Evolutionary conservation across 2,329 filamentous ascomycete species (phyloP), one percentile per base, ranked within the genome.

Genomic region (Colletotrichum gigasporum): DNA sequence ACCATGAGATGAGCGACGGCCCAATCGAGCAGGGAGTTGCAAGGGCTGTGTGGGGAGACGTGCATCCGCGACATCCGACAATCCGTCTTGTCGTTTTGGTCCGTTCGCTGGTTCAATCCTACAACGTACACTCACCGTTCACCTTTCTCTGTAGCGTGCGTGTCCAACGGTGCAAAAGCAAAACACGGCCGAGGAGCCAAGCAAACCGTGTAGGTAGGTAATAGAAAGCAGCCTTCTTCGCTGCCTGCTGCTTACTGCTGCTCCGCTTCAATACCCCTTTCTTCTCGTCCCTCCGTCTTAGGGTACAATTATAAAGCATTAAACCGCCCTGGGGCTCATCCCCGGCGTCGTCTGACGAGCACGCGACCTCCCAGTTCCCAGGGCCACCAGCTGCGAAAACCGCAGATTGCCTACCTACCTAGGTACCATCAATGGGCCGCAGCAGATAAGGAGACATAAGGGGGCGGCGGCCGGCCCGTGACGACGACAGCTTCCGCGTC

Each of bases 1-100:
- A 62, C 42, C 6, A 44, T 30, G 20, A 22, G 34, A 35, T 37
- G 48, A 47, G n/a, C 34, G 24, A 14, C 41, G 14, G 56, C 30
- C 47, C 55, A 54, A 53, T 42, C 5, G 56, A 18, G 35, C 47
- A 53, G 16, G 61, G 55, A n/a, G 37, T 22, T 5, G 8, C 14
- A 5, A 37, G 32, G 32, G n/a, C 41, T 9, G 28, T 47, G 48
- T 61, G 61, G 61, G 57, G 28, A 44, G 42, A 16, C 11, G 5
- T 54, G 61, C 56, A 34, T 64, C 61, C 56, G 61, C 34, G 61
- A 61, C 61, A 64, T 61, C 61, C 61, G 61, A 61, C 28, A 48
- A 48, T 32, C 48, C 61, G 56, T 61, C 61, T 61, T 64, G 61
- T 56, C 53, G 41, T 39, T 58, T 39, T 37, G 45, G 45, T 63